phyloP scores from a whole-genome alignment of 2,329 filamentous ascomycete species.

The Ophiognomonia clavigignenti-juglandacearum region DNA sequence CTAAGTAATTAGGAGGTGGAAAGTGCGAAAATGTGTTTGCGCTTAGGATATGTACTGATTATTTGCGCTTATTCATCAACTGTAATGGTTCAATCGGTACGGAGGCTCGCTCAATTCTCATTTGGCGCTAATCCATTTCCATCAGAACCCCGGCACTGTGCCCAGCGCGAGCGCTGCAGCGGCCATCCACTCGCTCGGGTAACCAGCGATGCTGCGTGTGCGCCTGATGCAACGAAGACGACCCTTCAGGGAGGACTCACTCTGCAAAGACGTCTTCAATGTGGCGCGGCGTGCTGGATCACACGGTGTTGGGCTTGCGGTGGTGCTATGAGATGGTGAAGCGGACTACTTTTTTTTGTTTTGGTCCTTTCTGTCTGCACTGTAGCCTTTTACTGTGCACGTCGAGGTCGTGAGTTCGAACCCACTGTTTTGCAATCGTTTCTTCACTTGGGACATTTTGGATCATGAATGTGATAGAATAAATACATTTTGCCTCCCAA shows the following conservation, averaged over 20 bases:
- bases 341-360: slow-evolving; percentile 35
- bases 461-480: background rate
- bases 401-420: background rate
- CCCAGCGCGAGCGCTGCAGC: slow-evolving; percentile 67
- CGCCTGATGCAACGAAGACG: slow-evolving; percentile 63
- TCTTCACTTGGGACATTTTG: too few relatives aligned
- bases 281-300: slow-evolving; percentile 66
- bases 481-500: slow-evolving; percentile 4
- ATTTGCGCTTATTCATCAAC: too few relatives aligned
- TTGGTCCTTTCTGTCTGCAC: too few relatives aligned
- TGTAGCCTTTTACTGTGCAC: background rate
- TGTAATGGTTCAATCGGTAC: slow-evolving; percentile 58
- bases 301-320: slow-evolving; percentile 58
- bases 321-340: slow-evolving; percentile 50
- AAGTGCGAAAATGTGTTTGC: too few relatives aligned
- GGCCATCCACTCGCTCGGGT: slow-evolving; percentile 60
- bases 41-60: too few relatives aligned
- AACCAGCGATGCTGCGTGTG: slow-evolving; percentile 60
- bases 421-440: background rate
- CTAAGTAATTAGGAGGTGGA: too few relatives aligned
- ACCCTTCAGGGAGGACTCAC: slow-evolving; percentile 68
- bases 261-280: slow-evolving; percentile 68
- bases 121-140: slow-evolving; percentile 46
- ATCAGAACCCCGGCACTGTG: slow-evolving; percentile 52
- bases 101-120: slow-evolving; percentile 52